Base-by-base conservation (phyloP, 805 yeast species). In the Hyphopichia homilentoma region DNA sequence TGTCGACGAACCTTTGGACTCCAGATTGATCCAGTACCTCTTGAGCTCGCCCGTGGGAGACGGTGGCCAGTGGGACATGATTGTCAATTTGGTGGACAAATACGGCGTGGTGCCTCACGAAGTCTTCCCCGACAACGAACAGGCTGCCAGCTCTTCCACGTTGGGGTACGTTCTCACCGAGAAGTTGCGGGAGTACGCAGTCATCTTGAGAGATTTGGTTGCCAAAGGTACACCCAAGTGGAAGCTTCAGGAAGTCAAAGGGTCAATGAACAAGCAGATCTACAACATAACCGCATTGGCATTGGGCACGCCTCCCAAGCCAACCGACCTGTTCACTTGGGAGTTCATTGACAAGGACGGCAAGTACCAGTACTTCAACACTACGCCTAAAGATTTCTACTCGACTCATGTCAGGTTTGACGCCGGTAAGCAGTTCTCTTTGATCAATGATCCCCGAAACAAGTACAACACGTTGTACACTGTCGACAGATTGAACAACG, bases 61-160 rank as follows among this genome's bases (percentile, higher is more conserved):
- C 51, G 95, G 96, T 45, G 95, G 96, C 33, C 95, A 86, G 59
- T 85, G 83, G 70, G 80, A 83, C 43, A 82, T 86, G 93, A 75
- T 84, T 53, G 68, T 80, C 30, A 84, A 85, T 57, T 54, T 87
- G 36, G 73, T 85, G 31, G 77, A 78, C 41, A 87, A 86, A 58
- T 87, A 86, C 47, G 95, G 95, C 18, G 52, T 83, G 33, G 84
- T 86, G 33, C 96, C 96, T 23, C 68, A 80, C 49, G 75, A 73
- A 42, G 55, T 76, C 12, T 87, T 73, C 60, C 89, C 90, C 7
- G 95, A 86, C 54, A 68, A 77, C 34, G 70, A 70, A 11, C 75
- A 74, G 32, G 66, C 77, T 17, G 74, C 77, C 25, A 65, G 82
- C 12, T 73, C 84, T 3, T 39, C 60, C 25, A 54, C 54, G 16